Conservation (phyloP, 129 eudicot genomes). For the Tagetes patula region DNA sequence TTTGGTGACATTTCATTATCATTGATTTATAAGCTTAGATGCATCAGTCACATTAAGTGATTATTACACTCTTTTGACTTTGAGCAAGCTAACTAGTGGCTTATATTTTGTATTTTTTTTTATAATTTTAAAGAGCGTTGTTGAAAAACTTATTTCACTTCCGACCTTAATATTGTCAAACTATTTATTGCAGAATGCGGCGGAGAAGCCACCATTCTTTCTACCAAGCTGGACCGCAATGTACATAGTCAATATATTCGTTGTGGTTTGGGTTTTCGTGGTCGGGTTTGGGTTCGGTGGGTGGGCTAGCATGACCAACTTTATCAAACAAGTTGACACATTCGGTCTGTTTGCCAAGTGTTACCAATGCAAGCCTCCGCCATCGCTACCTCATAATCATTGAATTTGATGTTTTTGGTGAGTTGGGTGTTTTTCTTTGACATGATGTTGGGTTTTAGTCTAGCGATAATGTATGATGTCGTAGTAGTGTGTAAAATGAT, state of each 20-base stretch:
- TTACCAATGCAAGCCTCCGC: slow-evolving; percentile 58
- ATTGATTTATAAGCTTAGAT: slow-evolving; percentile 19
- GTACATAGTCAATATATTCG: slow-evolving; percentile 52
- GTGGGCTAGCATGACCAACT: slow-evolving; percentile 70
- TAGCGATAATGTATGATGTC: slow-evolving; percentile 29
- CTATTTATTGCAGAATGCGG: slow-evolving; percentile 55
- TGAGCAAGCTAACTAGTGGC: slow-evolving; percentile 20
- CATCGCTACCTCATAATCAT: slow-evolving; percentile 38
- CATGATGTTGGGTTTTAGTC: slow-evolving; percentile 28
- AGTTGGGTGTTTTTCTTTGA: slow-evolving; percentile 29
- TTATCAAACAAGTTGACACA: slow-evolving; percentile 59
- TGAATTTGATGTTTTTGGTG: slow-evolving; percentile 23
- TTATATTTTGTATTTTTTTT: too few relatives aligned
- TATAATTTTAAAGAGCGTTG: too few relatives aligned
- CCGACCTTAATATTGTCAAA: background rate
- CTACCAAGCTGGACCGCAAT: slow-evolving; percentile 64
- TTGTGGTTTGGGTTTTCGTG: slow-evolving; percentile 53
- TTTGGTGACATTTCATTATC: slow-evolving; percentile 43
- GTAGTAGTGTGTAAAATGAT: slow-evolving; percentile 37
- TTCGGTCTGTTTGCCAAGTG: slow-evolving; percentile 73
- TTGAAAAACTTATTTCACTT: background rate
- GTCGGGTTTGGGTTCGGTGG: slow-evolving; percentile 77
- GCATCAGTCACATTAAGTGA: slow-evolving; percentile 28
- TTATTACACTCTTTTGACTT: slow-evolving; percentile 24
- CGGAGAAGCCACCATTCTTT: slow-evolving; percentile 64